These are phyloP conservation scores for Chrysophaeum taylorii DNA, from an alignment of 352 stramenopile genomes.

Conservation along the genomic window DNA sequence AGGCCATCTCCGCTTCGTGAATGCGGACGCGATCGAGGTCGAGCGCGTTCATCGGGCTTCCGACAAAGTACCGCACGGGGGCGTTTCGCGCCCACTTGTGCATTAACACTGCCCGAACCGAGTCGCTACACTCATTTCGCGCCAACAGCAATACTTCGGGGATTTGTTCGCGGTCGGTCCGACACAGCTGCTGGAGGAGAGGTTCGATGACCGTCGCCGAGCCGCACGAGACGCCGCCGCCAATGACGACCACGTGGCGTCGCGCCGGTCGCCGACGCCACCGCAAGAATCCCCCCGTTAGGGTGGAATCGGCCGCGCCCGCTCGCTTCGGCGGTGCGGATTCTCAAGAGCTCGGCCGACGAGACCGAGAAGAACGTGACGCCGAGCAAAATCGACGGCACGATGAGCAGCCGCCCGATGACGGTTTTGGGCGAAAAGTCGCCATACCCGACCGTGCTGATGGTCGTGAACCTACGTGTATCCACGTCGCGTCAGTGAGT, in stretches of 20 bases:
- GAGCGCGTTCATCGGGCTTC: background rate
- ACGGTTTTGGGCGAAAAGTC: background rate
- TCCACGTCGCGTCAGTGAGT: too few relatives aligned
- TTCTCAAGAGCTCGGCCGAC: background rate
- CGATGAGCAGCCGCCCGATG: background rate
- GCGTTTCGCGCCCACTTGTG: background rate
- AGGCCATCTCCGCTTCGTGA: background rate
- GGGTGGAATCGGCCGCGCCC: too few relatives aligned
- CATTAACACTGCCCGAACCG: background rate
- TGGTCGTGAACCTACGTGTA: slow-evolving; percentile 9
- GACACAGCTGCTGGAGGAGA: background rate
- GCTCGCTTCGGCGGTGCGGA: too few relatives aligned
- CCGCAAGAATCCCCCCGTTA: too few relatives aligned
- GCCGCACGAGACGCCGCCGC: background rate
- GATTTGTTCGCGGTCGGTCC: background rate
- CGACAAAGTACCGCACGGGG: background rate
- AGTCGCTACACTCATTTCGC: background rate
- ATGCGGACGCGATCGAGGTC: background rate
- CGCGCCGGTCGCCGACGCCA: too few relatives aligned
- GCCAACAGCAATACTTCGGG: background rate
- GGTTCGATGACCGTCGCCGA: background rate
- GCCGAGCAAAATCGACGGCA: background rate
- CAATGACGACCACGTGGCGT: background rate
- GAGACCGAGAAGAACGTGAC: slow-evolving; percentile 3
- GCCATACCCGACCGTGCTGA: background rate